phyloP scores from a whole-genome alignment of 441 rosid genomes.

The Biscutella laevigata region DNA sequence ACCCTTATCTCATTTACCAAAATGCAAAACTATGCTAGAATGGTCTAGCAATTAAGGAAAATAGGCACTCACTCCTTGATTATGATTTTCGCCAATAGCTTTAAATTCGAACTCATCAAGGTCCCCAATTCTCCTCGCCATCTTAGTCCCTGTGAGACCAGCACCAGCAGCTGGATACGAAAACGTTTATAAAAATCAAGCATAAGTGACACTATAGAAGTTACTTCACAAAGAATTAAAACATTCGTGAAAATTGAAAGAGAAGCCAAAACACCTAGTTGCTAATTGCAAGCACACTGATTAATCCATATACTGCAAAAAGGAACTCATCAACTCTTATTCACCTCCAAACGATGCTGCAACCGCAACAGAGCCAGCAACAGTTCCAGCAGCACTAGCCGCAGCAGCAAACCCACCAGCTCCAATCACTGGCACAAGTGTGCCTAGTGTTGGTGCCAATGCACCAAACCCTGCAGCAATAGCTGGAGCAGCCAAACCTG shows the following conservation, averaged over 20 bases:
- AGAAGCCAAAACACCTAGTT: slow-evolving; percentile 15
- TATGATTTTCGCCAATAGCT: slow-evolving; percentile 65
- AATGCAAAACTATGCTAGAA: slow-evolving; percentile 3
- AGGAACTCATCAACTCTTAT: slow-evolving; percentile 17
- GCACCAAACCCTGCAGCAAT: slow-evolving; percentile 91
- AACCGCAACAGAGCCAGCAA: slow-evolving; percentile 91
- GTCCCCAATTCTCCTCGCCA: slow-evolving; percentile 86
- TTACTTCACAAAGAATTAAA: neutral
- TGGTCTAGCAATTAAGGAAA: neutral
- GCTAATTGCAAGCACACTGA: slow-evolving; percentile 9
- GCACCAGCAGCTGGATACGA: slow-evolving; percentile 81
- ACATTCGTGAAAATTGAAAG: slow-evolving; percentile 8
- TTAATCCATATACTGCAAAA: slow-evolving; percentile 9
- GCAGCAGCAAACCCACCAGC: slow-evolving; percentile 93
- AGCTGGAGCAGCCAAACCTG: slow-evolving; percentile 97
- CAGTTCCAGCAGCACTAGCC: slow-evolving; percentile 93
- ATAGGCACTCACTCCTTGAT: slow-evolving; percentile 69
- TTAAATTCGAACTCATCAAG: slow-evolving; percentile 82
- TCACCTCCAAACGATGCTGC: slow-evolving; percentile 99
- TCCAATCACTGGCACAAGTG: slow-evolving; percentile 81
- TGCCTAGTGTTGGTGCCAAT: slow-evolving; percentile 86
- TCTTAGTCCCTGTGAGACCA: slow-evolving; percentile 89
- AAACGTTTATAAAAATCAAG: neutral
- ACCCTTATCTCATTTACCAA: neutral
- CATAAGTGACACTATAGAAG: neutral